phyloP scores from a whole-genome alignment of 2,329 filamentous ascomycete species.

The Diaporthe batatas region DNA sequence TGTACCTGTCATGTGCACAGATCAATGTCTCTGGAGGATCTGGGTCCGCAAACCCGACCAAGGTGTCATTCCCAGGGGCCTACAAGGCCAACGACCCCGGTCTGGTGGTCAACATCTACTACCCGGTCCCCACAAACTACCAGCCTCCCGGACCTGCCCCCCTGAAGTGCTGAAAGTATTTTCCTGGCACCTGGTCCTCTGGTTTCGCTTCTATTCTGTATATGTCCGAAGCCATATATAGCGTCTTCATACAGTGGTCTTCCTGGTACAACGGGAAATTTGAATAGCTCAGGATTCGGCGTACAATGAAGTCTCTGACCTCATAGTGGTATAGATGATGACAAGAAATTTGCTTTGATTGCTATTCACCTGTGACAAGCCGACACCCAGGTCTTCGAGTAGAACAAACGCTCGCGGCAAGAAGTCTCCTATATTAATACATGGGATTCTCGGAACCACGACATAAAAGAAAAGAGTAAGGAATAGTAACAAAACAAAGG shows the following conservation, averaged over 20 bases:
- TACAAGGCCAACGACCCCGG: slow-evolving; percentile 58
- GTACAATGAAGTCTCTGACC: too few relatives aligned
- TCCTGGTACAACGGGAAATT: not conserved
- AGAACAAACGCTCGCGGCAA: not conserved
- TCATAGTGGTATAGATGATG: not conserved
- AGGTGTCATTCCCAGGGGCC: slow-evolving; percentile 58
- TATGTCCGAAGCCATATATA: too few relatives aligned
- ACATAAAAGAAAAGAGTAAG: not conserved
- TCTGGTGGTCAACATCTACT: slow-evolving; percentile 56
- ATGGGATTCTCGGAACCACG: too few relatives aligned
- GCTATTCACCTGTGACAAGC: not conserved
- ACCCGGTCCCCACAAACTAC: slow-evolving; percentile 55
- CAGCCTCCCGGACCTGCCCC: slow-evolving; percentile 45
- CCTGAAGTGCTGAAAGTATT: slow-evolving; percentile 38
- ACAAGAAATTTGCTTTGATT: not conserved
- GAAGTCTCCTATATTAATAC: too few relatives aligned
- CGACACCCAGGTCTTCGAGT: not conserved
- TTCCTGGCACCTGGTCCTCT: not conserved
- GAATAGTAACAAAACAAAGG: too few relatives aligned
- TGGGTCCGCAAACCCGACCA: slow-evolving; percentile 54
- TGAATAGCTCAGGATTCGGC: not conserved
- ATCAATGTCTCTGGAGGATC: slow-evolving; percentile 57
- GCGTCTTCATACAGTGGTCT: too few relatives aligned
- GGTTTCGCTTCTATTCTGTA: too few relatives aligned
- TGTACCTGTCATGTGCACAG: slow-evolving; percentile 60